Percentiles rank a stretch among this genome's conserved stretches.
These are phyloP conservation scores for Gynandropsis gynandra DNA, from an alignment of 345 rosid genomes.

Conservation along the genomic window DNA sequence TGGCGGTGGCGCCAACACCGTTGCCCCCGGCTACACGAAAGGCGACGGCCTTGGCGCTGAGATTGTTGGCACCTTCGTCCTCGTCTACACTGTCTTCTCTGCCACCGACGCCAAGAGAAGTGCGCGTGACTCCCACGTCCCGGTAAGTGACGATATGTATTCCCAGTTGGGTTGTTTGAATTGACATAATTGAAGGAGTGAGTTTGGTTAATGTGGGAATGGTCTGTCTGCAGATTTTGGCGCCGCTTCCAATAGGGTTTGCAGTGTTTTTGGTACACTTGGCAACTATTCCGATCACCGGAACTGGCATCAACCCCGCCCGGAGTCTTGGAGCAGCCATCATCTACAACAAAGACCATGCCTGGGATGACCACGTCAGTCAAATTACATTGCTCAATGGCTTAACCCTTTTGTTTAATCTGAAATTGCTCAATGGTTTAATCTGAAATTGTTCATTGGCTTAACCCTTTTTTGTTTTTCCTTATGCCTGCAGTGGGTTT, in stretches of 20 bases:
- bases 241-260: constrained; percentile 55
- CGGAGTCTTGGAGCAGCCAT: no score
- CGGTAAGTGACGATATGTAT: background rate
- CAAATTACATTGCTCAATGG: background rate
- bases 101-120: constrained; percentile 43
- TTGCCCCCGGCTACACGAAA: constrained; percentile 37
- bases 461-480: background rate
- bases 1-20: constrained; percentile 44
- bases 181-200: background rate
- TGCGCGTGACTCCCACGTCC: constrained; percentile 38
- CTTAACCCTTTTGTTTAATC: background rate
- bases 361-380: constrained; percentile 61
- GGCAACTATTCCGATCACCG: no score
- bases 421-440: no score
- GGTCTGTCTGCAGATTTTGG: constrained; percentile 44
- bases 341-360: constrained; percentile 41
- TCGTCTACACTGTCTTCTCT: no score
- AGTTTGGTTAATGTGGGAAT: background rate
- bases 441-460: constrained; percentile 3
- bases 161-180: background rate
- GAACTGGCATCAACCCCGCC: no score
- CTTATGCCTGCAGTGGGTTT: constrained; percentile 53
- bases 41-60: no score
- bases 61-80: no score
- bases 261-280: no score